These are phyloP conservation scores for Macroventuria anomochaeta DNA, from an alignment of 2,329 filamentous ascomycete species.

Conservation along the genomic window DNA sequence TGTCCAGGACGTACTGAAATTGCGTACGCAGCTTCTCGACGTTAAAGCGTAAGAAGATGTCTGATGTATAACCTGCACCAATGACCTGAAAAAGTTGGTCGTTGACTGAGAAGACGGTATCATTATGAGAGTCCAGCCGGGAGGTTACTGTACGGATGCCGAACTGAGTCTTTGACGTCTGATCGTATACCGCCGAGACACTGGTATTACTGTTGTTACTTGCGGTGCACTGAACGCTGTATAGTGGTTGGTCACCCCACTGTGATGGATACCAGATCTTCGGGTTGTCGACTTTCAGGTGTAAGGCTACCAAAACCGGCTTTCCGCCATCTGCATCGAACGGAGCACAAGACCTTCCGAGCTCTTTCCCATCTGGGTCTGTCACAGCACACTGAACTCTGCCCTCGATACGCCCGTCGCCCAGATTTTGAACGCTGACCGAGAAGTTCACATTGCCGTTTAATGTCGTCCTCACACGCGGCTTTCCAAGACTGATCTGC, in stretches of 20 bases:
- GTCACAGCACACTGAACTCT: slow-evolving; percentile 15
- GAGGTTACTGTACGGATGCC: slow-evolving; percentile 64
- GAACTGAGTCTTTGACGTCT: slow-evolving; percentile 50
- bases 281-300: slow-evolving; percentile 51
- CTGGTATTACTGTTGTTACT: slow-evolving; percentile 22
- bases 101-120: slow-evolving; percentile 64
- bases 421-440: slow-evolving; percentile 33
- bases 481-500: slow-evolving; percentile 48
- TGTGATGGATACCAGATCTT: slow-evolving; percentile 67
- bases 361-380: slow-evolving; percentile 18
- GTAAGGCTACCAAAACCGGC: slow-evolving; percentile 51
- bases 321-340: slow-evolving; percentile 26
- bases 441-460: slow-evolving; percentile 28
- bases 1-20: slow-evolving; percentile 62
- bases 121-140: slow-evolving; percentile 58
- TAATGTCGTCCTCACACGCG: slow-evolving; percentile 26
- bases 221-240: slow-evolving; percentile 46
- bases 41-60: slow-evolving; percentile 68
- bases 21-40: slow-evolving; percentile 56
- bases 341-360: slow-evolving; percentile 9
- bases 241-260: slow-evolving; percentile 65
- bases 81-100: slow-evolving; percentile 65
- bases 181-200: slow-evolving; percentile 42
- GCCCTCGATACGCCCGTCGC: background rate
- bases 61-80: slow-evolving; percentile 66